Evolutionary conservation across 495 filamentous ascomycete species (phyloP), one percentile per base, ranked within the genome.

Genomic region (Xylaria telfairii): DNA sequence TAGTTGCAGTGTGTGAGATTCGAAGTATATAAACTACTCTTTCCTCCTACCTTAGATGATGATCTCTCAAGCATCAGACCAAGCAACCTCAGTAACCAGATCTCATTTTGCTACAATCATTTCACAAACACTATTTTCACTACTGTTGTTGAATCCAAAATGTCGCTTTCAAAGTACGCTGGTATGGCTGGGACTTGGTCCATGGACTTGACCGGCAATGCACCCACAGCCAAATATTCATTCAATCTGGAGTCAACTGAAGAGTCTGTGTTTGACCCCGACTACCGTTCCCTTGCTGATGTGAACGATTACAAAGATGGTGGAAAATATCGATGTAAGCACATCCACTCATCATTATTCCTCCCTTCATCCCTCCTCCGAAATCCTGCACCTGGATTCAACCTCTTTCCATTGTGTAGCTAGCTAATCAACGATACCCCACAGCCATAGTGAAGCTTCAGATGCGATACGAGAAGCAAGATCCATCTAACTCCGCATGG

Each of bases 361-460:
- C 51, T 2, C 47, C 9, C 47, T 32, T 1, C 28, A 37, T 8
- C 34, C 4, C 8, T 37, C 34, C 34, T n/a, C n/a, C n/a, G n/a
- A n/a, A n/a, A n/a, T n/a, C n/a, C n/a, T n/a, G 34, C 8, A 3
- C 32, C 56, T 12, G 26, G 26, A 28, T 13, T 34, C 3, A 28
- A 21, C 34, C 59, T 37, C 59, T 41, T 61, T 39, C 19, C 7
- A 41, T 28, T n/a, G 21, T 26, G 17, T 41, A 61, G 30, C 32
- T 28, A 54, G 3, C 26, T 46, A 37, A 39, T 46, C 51, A 17
- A 17, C 3, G 6, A 46, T 44, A n/a, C 30, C 9, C 15, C 8
- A 30, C 61, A 82, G 80, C 81, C 24, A 79, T 83, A 39, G 81
- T 83, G 47, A 82, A 83, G 67, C 73, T 83, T 51, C 73, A 75